These are phyloP conservation scores for Ramaria rubella DNA, from an alignment of 768 basidiomycete genomes.

Conservation along the genomic window DNA sequence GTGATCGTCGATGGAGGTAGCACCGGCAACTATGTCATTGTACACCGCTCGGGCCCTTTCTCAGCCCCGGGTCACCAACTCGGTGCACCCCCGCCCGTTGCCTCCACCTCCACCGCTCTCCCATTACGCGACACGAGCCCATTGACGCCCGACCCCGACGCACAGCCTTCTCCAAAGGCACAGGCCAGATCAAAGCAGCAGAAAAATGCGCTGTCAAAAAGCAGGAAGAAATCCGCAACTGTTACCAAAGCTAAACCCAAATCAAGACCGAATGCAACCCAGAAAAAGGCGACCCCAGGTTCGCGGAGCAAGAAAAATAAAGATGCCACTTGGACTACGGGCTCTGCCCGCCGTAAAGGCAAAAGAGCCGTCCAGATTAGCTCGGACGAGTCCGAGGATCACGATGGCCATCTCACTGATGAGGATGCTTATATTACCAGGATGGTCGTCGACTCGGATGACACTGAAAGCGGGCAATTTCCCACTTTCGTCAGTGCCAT, in stretches of 20 bases:
- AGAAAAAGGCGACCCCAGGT: neutral
- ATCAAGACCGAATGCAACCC: neutral
- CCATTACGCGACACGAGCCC: constrained; percentile 6
- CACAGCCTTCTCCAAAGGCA: neutral
- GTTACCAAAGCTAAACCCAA: neutral
- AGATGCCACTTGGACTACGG: constrained; percentile 2
- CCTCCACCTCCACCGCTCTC: constrained; percentile 1
- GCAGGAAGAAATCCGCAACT: neutral
- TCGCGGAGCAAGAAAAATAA: constrained; percentile 2
- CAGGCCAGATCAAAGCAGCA: neutral
- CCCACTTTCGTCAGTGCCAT: constrained; percentile 69
- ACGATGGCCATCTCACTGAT: neutral
- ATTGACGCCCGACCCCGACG: constrained; percentile 6
- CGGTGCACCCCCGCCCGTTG: neutral
- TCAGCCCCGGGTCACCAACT: constrained; percentile 10
- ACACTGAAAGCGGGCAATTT: constrained; percentile 26
- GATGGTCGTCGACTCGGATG: constrained; percentile 11
- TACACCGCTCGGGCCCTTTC: constrained; percentile 6
- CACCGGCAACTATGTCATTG: constrained; percentile 16
- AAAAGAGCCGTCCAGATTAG: neutral
- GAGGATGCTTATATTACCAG: constrained; percentile 4
- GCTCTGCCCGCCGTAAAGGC: constrained; percentile 4
- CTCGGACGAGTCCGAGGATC: constrained; percentile 9
- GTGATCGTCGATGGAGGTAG: constrained; percentile 21
- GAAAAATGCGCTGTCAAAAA: neutral